These are phyloP conservation scores for Hypoxylon sp. DNA, from an alignment of 2,329 filamentous ascomycete species.

Conservation along the genomic window DNA sequence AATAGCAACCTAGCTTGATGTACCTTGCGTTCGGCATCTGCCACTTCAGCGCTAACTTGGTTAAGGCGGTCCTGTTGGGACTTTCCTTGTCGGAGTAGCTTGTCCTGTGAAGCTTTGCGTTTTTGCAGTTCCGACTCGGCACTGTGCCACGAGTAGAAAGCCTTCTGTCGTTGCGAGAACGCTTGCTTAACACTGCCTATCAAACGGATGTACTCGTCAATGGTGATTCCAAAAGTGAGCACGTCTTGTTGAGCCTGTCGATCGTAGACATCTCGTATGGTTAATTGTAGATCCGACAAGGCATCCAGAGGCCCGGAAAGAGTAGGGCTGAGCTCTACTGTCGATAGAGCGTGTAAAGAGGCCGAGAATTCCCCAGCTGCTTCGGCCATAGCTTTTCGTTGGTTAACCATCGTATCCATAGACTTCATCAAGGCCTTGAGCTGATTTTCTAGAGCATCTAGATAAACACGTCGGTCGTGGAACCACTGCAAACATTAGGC, in stretches of 20 bases:
- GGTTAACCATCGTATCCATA: constrained; percentile 91
- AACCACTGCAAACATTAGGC: constrained; percentile 79
- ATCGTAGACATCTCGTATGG: constrained; percentile 95
- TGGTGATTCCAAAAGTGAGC: constrained; percentile 94
- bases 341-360: constrained; percentile 91
- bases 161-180: constrained; percentile 92
- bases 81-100: constrained; percentile 93
- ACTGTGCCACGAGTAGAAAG: constrained; percentile 93
- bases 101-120: constrained; percentile 90
- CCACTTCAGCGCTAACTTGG: constrained; percentile 92
- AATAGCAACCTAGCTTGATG: constrained; percentile 92
- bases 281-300: constrained; percentile 91
- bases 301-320: constrained; percentile 92
- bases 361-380: constrained; percentile 93
- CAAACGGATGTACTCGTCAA: constrained; percentile 97
- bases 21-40: constrained; percentile 93
- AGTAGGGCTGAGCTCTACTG: constrained; percentile 90
- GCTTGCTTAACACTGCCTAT: constrained; percentile 96
- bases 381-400: constrained; percentile 94
- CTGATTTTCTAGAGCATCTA: constrained; percentile 93
- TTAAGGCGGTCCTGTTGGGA: constrained; percentile 96
- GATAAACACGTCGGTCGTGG: constrained; percentile 93
- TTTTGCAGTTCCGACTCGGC: constrained; percentile 94
- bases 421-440: constrained; percentile 91
- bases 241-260: constrained; percentile 98